Base-by-base conservation (phyloP, 1,284 basidiomycete genomes). In the Boletus holoroseus region DNA sequence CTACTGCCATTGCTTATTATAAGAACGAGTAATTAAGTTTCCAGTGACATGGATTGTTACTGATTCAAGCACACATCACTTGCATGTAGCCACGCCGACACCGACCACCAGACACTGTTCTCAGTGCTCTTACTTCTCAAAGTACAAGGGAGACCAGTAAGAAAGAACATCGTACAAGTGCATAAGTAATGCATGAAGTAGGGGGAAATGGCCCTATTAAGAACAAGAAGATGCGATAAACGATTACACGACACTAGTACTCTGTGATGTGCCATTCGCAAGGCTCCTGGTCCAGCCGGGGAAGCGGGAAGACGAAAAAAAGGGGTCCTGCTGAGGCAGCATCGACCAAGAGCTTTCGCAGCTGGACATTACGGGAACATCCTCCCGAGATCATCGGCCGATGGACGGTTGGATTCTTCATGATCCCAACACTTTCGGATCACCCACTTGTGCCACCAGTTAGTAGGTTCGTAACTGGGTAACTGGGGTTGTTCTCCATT, bases 381-480 rank as follows among this genome's bases (percentile, higher is more conserved):
- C 28, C 3, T 35, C 22, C 31, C 45, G 16, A 63, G 59, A 11
- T 28, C 31, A 5, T 38, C 37, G 2, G 56, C 61, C 2, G 13
- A 45, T n/a, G 62, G 64, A 34, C 62, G 62, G 15, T 18, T 47
- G 24, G 1, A 1, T 28, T 64, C 57, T 26, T 57, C 47, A 0
- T 2, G 38, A 44, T 63, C 38, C 62, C 65, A 63, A 16, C 62
- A 66, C 31, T 1, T 36, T 32, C 3, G 37, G 8, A 63, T 68
- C 12, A 61, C 22, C 2, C 31, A 42, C 26, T 36, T 36, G 37
- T 63, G 49, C 47, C 28, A 18, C 3, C 0, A 22, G 15, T 44
- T 40, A 13, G 62, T 40, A 34, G 15, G 22, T 2, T 31, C 12
- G 5, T 53, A 3, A 2, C 5, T 46, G 11, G 54, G 52, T 44